Conservation (phyloP, 345 rosid species). For the Cardamine chenopodiifolia region DNA sequence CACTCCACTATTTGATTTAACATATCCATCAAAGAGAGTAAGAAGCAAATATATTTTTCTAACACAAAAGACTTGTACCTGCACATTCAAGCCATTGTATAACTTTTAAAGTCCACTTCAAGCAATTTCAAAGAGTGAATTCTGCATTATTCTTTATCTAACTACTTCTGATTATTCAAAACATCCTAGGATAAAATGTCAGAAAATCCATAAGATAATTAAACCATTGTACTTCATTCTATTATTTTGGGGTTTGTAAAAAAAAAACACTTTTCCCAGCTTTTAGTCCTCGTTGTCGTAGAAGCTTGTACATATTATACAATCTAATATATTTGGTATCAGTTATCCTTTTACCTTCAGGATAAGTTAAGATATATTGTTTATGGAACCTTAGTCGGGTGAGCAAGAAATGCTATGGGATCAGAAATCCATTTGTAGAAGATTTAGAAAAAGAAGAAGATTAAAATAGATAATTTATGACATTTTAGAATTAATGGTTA, state of each 20-base stretch:
- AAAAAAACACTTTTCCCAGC: no score
- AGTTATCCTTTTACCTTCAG: neutral
- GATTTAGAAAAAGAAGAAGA: no score
- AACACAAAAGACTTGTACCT: neutral
- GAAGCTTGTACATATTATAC: conserved; percentile 19
- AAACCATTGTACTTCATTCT: neutral
- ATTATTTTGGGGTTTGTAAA: neutral
- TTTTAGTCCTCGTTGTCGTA: no score
- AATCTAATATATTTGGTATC: neutral
- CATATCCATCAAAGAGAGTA: neutral
- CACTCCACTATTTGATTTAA: neutral
- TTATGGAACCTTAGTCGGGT: neutral
- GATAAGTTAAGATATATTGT: neutral
- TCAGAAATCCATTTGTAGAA: neutral
- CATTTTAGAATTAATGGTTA: neutral
- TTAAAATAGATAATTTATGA: neutral
- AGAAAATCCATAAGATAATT: neutral
- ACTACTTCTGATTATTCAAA: neutral
- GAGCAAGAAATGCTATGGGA: neutral
- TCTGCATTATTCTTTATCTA: no score
- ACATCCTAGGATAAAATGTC: neutral
- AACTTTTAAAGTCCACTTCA: neutral
- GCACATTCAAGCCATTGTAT: neutral
- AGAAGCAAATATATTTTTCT: neutral
- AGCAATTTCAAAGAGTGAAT: neutral